Percentiles rank a stretch among this genome's conserved stretches.
Evolutionary conservation across 2,329 filamentous ascomycete species (phyloP).

Genomic region (Aspergillus chevalieri): DNA sequence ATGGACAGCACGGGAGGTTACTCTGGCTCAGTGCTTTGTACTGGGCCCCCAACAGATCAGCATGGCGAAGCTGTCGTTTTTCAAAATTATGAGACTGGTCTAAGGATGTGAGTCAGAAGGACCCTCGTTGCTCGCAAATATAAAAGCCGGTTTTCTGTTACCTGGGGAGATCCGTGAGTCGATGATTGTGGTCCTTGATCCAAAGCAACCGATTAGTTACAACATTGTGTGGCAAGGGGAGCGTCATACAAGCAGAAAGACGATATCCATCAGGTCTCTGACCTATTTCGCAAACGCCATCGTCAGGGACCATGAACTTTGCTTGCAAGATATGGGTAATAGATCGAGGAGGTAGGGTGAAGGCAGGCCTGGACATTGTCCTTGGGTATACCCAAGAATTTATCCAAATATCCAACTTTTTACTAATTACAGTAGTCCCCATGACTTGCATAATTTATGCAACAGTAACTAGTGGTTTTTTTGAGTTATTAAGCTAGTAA

Average conservation of each 20-base stretch:
- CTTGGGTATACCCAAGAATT: no score
- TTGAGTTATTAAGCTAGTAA: no score
- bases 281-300: neutral
- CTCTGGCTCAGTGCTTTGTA: slow-evolving; percentile 1
- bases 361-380: no score
- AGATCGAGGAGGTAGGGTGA: neutral
- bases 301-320: neutral
- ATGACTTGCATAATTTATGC: no score
- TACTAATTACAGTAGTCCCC: no score
- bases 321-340: neutral
- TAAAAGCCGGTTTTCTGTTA: neutral
- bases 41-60: neutral
- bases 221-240: neutral
- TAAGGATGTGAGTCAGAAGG: neutral
- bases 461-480: no score
- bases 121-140: neutral
- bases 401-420: no score
- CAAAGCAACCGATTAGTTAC: neutral
- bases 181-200: neutral
- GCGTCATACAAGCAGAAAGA: neutral
- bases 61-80: slow-evolving; percentile 2
- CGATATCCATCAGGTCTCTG: neutral
- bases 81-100: slow-evolving; percentile 2
- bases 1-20: neutral
- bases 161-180: neutral